Percentiles rank a stretch among this genome's conserved stretches.
phyloP scores from a whole-genome alignment of 2,329 filamentous ascomycete species.

The Aspergillus piperis region DNA sequence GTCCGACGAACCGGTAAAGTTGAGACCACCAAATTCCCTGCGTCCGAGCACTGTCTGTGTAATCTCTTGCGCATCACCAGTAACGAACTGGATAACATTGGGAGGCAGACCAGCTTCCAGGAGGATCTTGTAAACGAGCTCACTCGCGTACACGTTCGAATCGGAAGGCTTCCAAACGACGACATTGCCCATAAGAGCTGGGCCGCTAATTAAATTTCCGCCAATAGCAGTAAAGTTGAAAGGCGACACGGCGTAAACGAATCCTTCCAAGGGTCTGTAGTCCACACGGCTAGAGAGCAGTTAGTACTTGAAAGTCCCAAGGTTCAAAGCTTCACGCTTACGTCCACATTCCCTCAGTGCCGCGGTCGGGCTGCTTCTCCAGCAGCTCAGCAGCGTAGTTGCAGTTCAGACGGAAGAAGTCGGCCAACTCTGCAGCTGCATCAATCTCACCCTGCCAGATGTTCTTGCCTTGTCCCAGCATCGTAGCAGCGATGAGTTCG shows the following conservation, averaged over 20 bases:
- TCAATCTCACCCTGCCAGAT: constrained; percentile 97
- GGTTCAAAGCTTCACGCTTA: constrained; percentile 29
- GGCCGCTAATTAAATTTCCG: constrained; percentile 78
- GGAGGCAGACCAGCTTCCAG: constrained; percentile 84
- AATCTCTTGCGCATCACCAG: constrained; percentile 80
- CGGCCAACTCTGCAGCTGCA: constrained; percentile 81
- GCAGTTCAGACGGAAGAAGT: constrained; percentile 68
- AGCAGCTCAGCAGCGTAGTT: constrained; percentile 88
- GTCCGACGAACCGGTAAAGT: constrained; percentile 87
- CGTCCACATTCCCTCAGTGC: constrained; percentile 85
- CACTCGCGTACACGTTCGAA: constrained; percentile 80
- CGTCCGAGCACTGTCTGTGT: constrained; percentile 75
- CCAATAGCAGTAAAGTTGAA: constrained; percentile 98
- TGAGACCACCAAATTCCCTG: constrained; percentile 77
- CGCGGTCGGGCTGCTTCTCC: constrained; percentile 77
- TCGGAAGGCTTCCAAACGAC: constrained; percentile 96
- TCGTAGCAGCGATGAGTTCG: constrained; percentile 90
- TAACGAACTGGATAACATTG: constrained; percentile 89
- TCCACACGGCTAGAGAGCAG: constrained; percentile 65
- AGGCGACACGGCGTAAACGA: constrained; percentile 88
- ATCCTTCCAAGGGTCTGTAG: constrained; percentile 85
- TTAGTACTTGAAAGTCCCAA: neutral
- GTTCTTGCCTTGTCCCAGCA: constrained; percentile 95
- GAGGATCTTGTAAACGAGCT: constrained; percentile 86
- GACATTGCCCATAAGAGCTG: constrained; percentile 89